A percentile compares a stretch with the other conserved stretches of the same genome.
Conservation (phyloP, 1,139 yeast species). For the Candida gigantensis region DNA sequence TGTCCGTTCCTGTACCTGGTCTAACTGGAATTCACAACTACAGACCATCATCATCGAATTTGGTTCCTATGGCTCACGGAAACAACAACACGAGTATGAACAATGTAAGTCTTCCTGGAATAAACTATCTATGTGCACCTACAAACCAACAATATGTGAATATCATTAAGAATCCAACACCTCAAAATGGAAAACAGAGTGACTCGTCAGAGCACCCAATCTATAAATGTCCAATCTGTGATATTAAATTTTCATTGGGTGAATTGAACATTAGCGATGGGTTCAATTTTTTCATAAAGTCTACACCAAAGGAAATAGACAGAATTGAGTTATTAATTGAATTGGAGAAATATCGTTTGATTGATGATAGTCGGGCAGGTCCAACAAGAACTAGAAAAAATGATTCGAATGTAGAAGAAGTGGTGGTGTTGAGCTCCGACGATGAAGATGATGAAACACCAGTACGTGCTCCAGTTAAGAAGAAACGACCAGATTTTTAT, state of each 20-base stretch:
- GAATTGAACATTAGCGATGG: slow-evolving; percentile 43
- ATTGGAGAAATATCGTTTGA: slow-evolving; percentile 34
- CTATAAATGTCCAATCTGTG: slow-evolving; percentile 47
- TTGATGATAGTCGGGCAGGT: slow-evolving; percentile 24
- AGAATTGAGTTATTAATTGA: slow-evolving; percentile 38
- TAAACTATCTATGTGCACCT: too few species aligned
- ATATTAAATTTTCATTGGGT: slow-evolving; percentile 32
- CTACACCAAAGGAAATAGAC: slow-evolving; percentile 36
- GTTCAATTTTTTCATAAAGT: slow-evolving; percentile 44
- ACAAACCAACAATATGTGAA: neutral
- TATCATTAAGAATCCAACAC: slow-evolving; percentile 10
- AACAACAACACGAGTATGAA: too few species aligned
- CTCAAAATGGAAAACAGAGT: slow-evolving; percentile 12
- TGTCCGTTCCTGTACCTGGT: neutral
- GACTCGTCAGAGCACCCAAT: slow-evolving; percentile 14
- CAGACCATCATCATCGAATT: too few species aligned
- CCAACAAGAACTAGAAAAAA: neutral
- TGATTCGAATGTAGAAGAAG: neutral
- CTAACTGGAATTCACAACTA: neutral
- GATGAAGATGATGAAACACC: slow-evolving; percentile 25
- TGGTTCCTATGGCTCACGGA: too few species aligned
- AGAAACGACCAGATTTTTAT: neutral
- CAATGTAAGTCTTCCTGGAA: too few species aligned
- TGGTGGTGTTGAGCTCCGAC: neutral
- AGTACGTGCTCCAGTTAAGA: slow-evolving; percentile 5